Evolutionary conservation across 495 filamentous ascomycete genomes (phyloP), one percentile per base, ranked within the genome.

Genomic region (Penicillium desertorum): DNA sequence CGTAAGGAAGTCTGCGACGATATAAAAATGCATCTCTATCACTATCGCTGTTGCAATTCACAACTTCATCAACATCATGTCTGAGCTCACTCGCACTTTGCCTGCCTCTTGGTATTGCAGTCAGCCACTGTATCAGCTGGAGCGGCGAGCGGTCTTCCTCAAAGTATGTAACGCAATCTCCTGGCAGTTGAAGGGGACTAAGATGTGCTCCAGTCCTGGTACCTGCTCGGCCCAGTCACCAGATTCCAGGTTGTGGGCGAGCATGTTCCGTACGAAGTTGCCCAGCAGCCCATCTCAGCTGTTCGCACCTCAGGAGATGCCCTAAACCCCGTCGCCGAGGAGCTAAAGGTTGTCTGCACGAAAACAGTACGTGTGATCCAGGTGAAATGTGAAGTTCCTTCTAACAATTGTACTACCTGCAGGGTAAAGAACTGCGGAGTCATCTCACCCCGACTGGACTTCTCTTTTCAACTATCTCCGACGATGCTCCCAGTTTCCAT

Each of bases 181-280:
- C 3, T 50, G n/a, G 20, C 17, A 16, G 45, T 36, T 4, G 9
- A 16, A 41, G n/a, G 9, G 54, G 14, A 25, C 49, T 69, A 59
- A 68, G 14, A 52, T 11, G 39, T 32, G 20, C 7, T 47, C 42
- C 53, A 85, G 81, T 77, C 82, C 29, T 86, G 83, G 83, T 83
- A 86, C 66, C 71, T 85, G 30, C 74, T 86, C n/a, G 83, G 82
- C n/a, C 82, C 83, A 0, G 71, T 84, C 17, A 83, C 81, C 17
- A 66, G 77, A 54, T 86, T 86, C 63, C 69, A 74, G 43, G 63
- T 66, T 9, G 62, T 71, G 20, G 71, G 72, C 5, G 76, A 81
- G 51, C 70, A 72, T 43, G 73, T 83, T 10, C 56, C 65, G 14
- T 86, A 85, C 63, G 82, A 86, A 50, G 71, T 85, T 42, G 81